phyloP scores from a whole-genome alignment of 768 basidiomycete species.

The Boletus sensibilis region DNA sequence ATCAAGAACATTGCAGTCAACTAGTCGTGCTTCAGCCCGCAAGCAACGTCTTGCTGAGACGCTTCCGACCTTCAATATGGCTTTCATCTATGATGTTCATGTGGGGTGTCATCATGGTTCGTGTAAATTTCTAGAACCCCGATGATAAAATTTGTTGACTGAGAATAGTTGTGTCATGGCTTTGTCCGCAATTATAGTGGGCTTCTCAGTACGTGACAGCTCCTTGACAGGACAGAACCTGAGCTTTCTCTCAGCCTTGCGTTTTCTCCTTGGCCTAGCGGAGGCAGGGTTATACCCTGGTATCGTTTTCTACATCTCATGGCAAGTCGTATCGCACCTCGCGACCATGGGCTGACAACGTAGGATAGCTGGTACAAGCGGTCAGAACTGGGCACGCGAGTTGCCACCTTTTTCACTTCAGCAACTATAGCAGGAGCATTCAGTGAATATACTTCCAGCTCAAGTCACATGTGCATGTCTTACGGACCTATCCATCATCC shows the following conservation, averaged over 20 bases:
- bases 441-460: conserved; percentile 40
- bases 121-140: conserved; percentile 1
- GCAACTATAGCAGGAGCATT: conserved; percentile 79
- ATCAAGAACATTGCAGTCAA: background rate
- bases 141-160: background rate
- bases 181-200: conserved; percentile 59
- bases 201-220: conserved; percentile 48
- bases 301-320: conserved; percentile 61
- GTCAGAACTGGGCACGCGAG: conserved; percentile 67
- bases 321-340: conserved; percentile 33
- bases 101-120: conserved; percentile 44
- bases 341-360: background rate
- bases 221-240: background rate
- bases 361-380: conserved; percentile 72
- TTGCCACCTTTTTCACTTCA: conserved; percentile 77
- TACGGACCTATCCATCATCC: background rate
- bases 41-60: conserved; percentile 60
- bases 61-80: conserved; percentile 67
- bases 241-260: conserved; percentile 41
- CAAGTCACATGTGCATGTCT: background rate
- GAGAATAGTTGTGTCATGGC: conserved; percentile 58
- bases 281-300: conserved; percentile 55
- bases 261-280: conserved; percentile 56
- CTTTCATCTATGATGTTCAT: conserved; percentile 42
- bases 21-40: conserved; percentile 42